A percentile compares a stretch with the other conserved stretches of the same genome.
phyloP scores from a whole-genome alignment of 768 basidiomycete genomes.

The Sporobolomyces roseus region DNA sequence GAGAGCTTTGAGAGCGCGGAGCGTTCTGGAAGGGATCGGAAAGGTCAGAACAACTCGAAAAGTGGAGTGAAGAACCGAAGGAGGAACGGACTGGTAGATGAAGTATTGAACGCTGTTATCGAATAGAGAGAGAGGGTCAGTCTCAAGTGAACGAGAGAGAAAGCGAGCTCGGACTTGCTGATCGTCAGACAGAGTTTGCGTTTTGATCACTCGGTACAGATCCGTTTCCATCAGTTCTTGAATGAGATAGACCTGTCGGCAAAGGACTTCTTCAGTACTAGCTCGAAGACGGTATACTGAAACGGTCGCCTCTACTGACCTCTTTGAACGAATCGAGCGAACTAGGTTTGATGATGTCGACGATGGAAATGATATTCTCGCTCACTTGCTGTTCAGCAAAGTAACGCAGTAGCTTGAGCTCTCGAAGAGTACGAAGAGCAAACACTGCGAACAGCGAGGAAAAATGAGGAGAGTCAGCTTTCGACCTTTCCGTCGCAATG shows the following conservation, averaged over 20 bases:
- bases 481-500: neutral
- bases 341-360: constrained; percentile 86
- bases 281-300: neutral
- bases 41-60: neutral
- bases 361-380: constrained; percentile 75
- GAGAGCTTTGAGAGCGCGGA: constrained; percentile 87
- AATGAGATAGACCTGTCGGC: constrained; percentile 52
- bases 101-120: constrained; percentile 72
- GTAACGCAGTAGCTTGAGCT: constrained; percentile 89
- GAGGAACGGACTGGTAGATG: constrained; percentile 64
- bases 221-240: constrained; percentile 75
- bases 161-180: constrained; percentile 52
- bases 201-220: constrained; percentile 90
- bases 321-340: constrained; percentile 75
- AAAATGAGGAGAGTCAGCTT: neutral
- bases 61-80: neutral
- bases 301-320: constrained; percentile 55
- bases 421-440: constrained; percentile 72
- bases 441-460: constrained; percentile 58
- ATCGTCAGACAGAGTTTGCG: constrained; percentile 88
- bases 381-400: constrained; percentile 47
- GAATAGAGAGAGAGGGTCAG: constrained; percentile 47
- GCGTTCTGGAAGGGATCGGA: constrained; percentile 54
- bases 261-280: neutral
- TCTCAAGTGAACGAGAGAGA: neutral